These are phyloP conservation scores for Phytophthora colocasiae DNA, from an alignment of 352 stramenopile genomes.

Conservation along the genomic window DNA sequence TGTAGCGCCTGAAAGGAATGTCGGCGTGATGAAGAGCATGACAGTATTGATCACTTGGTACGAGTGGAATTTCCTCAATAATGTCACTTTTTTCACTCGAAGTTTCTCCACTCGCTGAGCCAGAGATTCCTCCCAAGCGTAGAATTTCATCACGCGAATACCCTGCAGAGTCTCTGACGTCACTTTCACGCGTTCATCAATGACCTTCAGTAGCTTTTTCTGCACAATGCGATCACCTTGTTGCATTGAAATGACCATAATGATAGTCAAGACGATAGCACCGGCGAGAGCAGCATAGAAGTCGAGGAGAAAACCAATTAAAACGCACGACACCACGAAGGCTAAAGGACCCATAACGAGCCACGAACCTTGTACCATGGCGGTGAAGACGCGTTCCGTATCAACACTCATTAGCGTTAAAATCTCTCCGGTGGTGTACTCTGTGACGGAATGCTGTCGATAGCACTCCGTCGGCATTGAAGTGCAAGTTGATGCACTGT, in stretches of 20 bases:
- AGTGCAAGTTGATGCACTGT: too few species aligned
- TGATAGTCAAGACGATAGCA: constrained; percentile 5
- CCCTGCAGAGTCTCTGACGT: constrained; percentile 92
- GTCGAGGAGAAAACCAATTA: constrained; percentile 38
- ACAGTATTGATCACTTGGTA: constrained; percentile 66
- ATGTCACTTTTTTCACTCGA: constrained; percentile 45
- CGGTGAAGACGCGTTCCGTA: constrained; percentile 43
- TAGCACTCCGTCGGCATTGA: too few species aligned
- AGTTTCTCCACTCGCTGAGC: constrained; percentile 38
- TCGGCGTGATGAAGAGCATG: constrained; percentile 61
- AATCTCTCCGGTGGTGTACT: constrained; percentile 47
- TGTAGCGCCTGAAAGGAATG: constrained; percentile 36
- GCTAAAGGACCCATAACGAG: constrained; percentile 30
- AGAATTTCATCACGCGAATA: constrained; percentile 91
- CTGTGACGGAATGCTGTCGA: too few species aligned
- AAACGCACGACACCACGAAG: constrained; percentile 26
- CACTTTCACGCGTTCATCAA: constrained; percentile 89
- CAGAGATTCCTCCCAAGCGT: constrained; percentile 72
- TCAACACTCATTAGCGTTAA: constrained; percentile 15
- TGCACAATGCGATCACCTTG: constrained; percentile 31
- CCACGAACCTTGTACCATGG: constrained; percentile 34
- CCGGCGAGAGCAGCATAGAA: constrained; percentile 17
- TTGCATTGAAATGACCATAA: constrained; percentile 28
- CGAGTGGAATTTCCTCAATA: constrained; percentile 43
- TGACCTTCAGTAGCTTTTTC: constrained; percentile 30